Base-by-base conservation (phyloP, 192 early-diverging fungal species). In the Podila epicladia region DNA sequence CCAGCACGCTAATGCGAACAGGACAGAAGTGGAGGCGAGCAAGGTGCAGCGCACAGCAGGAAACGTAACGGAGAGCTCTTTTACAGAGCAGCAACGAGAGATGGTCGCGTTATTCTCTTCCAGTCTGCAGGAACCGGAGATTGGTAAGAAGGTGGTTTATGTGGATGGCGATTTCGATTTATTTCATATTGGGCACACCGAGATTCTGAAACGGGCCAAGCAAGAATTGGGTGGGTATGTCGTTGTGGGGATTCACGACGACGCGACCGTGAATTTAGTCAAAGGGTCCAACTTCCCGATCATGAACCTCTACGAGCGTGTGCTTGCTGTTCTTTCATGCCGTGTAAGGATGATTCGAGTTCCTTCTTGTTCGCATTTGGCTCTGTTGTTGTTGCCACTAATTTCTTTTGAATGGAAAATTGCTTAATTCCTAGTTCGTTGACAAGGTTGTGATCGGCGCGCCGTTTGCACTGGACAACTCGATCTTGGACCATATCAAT, bases 121-220 rank as follows among this genome's bases (percentile, higher is more conserved):
- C 33, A 88, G 93, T 57, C 89, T 88, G 26, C 80, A 82, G 48
- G 92, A 93, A 67, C 93, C 94, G 8, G 82, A 87, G 79, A 67
- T 90, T 0, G 86, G 83, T 9, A 94, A 96, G 74, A 89, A 85
- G 51, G 87, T 96, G 19, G 89, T 98, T 24, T 98, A 98, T 74
- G 94, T 97, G 7, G 94, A 98, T 71, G 96, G 96, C 24, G 92
- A 92, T 9, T 98, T 97, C 82, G 96, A 97, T 75, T 83, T 97
- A 64, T 97, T 98, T 87, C 96, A 97, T 62, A 73, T 92, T 5
- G 94, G 95, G 15, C 97, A 98, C 80, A 92, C 95, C 69, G 94
- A 95, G 80, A 96, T 97, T 82, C 80, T 98, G 71, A 90, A 89
- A 65, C 87, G 91, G 55, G 95, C 94, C 12, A 94, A 45, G 41